Percentiles rank a stretch among this genome's conserved stretches.
phyloP scores from a whole-genome alignment of 441 rosid genomes.

The Lepidium campestre region DNA sequence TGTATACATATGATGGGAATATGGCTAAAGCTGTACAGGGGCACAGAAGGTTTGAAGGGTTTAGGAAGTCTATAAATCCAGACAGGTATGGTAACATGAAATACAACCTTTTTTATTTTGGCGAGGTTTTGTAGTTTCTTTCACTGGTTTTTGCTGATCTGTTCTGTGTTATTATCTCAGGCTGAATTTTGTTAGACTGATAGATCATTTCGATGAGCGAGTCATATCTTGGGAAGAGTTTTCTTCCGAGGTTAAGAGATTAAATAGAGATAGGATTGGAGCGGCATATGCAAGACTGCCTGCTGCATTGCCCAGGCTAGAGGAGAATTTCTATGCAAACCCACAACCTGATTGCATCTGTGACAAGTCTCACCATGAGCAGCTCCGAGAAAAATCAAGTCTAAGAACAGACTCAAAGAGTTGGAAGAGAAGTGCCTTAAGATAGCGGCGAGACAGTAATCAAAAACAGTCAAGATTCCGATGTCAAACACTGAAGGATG shows the following conservation, averaged over 20 bases:
- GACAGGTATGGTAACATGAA: slow-evolving; percentile 46
- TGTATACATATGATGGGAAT: slow-evolving; percentile 84
- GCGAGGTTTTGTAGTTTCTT: not conserved
- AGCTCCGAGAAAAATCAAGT: slow-evolving; percentile 17
- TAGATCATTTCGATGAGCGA: slow-evolving; percentile 70
- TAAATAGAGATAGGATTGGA: slow-evolving; percentile 64
- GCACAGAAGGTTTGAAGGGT: slow-evolving; percentile 81
- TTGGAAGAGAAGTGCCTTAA: slow-evolving; percentile 22
- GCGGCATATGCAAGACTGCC: slow-evolving; percentile 58
- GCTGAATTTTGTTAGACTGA: slow-evolving; percentile 55
- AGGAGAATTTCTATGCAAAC: slow-evolving; percentile 90
- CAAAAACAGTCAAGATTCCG: not conserved
- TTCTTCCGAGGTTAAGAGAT: slow-evolving; percentile 52
- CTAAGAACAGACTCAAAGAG: slow-evolving; percentile 26
- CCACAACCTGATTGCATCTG: slow-evolving; percentile 89
- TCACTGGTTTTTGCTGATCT: slow-evolving; percentile 3
- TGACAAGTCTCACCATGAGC: slow-evolving; percentile 35
- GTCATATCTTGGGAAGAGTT: slow-evolving; percentile 66
- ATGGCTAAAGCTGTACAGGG: slow-evolving; percentile 99
- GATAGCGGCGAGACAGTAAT: slow-evolving; percentile 10
- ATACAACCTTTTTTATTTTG: not conserved
- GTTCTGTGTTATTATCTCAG: slow-evolving; percentile 34
- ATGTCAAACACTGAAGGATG: not conserved
- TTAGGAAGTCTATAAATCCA: slow-evolving; percentile 79
- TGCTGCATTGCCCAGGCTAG: slow-evolving; percentile 68